Base-by-base conservation (phyloP, 2,329 filamentous ascomycete species). In the Trichoderma arundinaceum region DNA sequence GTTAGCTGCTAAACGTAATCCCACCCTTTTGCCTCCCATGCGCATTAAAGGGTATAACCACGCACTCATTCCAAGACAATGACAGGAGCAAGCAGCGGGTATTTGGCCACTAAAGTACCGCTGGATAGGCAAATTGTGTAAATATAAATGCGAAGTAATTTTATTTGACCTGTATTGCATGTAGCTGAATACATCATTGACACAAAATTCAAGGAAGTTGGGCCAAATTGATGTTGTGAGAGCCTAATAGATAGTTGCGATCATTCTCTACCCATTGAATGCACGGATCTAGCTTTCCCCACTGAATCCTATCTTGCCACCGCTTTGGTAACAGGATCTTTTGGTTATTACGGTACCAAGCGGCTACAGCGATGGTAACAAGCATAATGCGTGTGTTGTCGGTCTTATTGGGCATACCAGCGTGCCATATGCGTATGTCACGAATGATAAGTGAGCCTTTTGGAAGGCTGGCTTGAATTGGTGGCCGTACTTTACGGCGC, bases 201-300 rank as follows among this genome's bases (percentile, higher is more conserved):
- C 22, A 28, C 22, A 4, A 28, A 28, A 4, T 28, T 28, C 22
- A 28, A 28, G 22, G 22, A 28, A 28, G 22, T 28, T 28, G 22
- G 22, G 22, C 22, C 22, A 54, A 38, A 54, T 39, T 54, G 12
- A 54, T 54, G 17, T 54, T 33, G 12, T 54, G 51, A 6, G 51
- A 54, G 33, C 51, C 51, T 8, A 39, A 9, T 7, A 54, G 51
- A 54, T 54, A 54, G 17, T 54, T n/a, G 17, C 33, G 51, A 54
- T 54, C 51, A 35, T 54, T 54, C 17, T 54, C 51, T 22, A 54
- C 51, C 51, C 51, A 54, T 39, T 54, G n/a, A 38, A 54, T 39
- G 17, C 51, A 54, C 7, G 51, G 51, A 22, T 54, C 51, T 15
- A 54, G 35, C 33, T 39, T 54, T 38, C 51, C 51, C 51, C 51